These are phyloP conservation scores for Rubia balearica DNA, from an alignment of 305 asterid species.

Conservation along the genomic window DNA sequence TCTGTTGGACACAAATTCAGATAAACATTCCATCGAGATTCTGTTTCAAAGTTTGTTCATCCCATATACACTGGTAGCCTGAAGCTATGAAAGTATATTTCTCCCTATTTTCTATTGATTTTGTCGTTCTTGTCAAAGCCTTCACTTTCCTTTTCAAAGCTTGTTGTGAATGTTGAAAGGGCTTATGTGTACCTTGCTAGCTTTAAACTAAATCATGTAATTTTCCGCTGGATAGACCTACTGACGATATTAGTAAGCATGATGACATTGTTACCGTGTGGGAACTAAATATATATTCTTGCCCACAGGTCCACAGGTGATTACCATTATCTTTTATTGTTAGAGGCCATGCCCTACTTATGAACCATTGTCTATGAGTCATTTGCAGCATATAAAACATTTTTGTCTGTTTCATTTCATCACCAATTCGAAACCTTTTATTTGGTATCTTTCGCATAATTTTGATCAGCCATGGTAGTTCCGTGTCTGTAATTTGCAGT, in stretches of 20 bases:
- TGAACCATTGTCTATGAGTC: not conserved
- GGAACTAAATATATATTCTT: not conserved
- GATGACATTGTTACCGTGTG: not conserved
- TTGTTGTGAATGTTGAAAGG: too few relatives aligned
- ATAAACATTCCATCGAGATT: not conserved
- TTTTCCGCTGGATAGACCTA: not conserved
- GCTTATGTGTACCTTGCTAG: too few relatives aligned
- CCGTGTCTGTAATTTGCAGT: not conserved
- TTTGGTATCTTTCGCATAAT: not conserved
- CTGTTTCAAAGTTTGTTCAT: not conserved
- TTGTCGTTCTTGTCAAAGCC: not conserved
- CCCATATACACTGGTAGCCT: not conserved
- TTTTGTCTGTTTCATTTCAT: not conserved
- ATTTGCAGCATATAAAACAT: not conserved
- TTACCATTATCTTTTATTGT: not conserved
- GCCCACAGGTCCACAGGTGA: too few relatives aligned
- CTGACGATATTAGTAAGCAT: not conserved
- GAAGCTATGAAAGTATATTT: not conserved
- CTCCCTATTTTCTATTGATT: not conserved
- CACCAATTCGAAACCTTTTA: not conserved
- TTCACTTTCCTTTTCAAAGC: not conserved
- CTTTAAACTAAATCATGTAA: not conserved
- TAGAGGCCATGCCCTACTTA: not conserved
- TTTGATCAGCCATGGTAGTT: not conserved
- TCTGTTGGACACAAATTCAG: not conserved